Conservation (phyloP, 345 rosid genomes). For the Pseudoturritis turrita region DNA sequence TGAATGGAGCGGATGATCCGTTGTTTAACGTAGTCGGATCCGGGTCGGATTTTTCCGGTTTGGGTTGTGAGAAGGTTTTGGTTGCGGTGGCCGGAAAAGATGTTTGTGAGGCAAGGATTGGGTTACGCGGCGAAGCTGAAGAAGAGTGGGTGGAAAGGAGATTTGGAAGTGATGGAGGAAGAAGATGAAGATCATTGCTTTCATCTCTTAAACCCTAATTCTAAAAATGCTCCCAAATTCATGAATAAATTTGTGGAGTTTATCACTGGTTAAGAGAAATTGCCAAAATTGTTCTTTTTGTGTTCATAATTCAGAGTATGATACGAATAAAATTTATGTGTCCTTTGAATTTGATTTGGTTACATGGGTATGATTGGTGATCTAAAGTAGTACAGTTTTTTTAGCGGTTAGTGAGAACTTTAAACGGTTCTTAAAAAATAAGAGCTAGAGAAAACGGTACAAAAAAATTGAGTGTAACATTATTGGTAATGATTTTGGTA, state of each 20-base stretch:
- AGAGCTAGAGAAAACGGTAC: too few species aligned
- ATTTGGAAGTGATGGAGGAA: slow-evolving; percentile 38
- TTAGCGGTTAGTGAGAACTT: too few species aligned
- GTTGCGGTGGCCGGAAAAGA: slow-evolving; percentile 60
- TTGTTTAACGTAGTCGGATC: slow-evolving; percentile 42
- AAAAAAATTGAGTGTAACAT: too few species aligned
- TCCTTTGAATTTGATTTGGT: neutral
- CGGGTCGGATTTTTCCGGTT: slow-evolving; percentile 39
- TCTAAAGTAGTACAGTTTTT: too few species aligned
- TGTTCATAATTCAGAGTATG: neutral
- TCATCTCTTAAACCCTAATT: slow-evolving; percentile 32
- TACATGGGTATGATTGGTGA: too few species aligned
- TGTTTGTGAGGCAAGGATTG: slow-evolving; percentile 43
- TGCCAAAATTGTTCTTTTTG: too few species aligned
- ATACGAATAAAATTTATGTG: neutral
- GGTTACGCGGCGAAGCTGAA: slow-evolving; percentile 38
- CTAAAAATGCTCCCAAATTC: slow-evolving; percentile 33
- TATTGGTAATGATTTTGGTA: too few species aligned
- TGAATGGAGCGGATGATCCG: slow-evolving; percentile 39
- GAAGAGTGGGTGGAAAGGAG: slow-evolving; percentile 48
- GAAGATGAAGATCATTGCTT: slow-evolving; percentile 43
- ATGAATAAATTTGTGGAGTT: slow-evolving; percentile 35
- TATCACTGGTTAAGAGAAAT: slow-evolving; percentile 27
- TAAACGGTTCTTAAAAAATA: too few species aligned
- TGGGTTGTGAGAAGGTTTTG: slow-evolving; percentile 42